Percentiles rank a stretch among this genome's conserved stretches.
These are phyloP conservation scores for Monilinia fructigena DNA, from an alignment of 2,329 filamentous ascomycete genomes.

Conservation along the genomic window DNA sequence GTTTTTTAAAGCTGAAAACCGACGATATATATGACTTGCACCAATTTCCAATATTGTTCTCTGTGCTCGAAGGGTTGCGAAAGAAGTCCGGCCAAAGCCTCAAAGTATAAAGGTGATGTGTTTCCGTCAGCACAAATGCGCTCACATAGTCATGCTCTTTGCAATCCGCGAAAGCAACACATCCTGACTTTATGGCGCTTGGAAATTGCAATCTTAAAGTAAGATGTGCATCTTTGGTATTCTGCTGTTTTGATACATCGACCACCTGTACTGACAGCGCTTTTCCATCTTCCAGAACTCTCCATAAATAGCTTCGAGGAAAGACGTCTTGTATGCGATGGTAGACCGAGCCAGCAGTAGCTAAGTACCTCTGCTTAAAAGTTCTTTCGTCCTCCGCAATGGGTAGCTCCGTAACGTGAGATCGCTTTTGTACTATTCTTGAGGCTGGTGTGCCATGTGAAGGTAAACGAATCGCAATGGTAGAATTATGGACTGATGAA, in stretches of 20 bases:
- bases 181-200: conserved; percentile 69
- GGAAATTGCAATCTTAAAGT: conserved; percentile 77
- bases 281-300: conserved; percentile 76
- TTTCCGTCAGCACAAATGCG: conserved; percentile 75
- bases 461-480: conserved; percentile 69
- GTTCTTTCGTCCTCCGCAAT: conserved; percentile 66
- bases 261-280: conserved; percentile 79
- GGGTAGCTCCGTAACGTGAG: conserved; percentile 41
- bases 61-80: conserved; percentile 64
- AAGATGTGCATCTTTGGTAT: conserved; percentile 67
- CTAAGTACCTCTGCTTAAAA: conserved; percentile 72
- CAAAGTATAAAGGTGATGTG: conserved; percentile 80
- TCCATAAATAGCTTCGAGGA: conserved; percentile 88
- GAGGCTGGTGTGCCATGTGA: conserved; percentile 45
- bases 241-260: conserved; percentile 71
- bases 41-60: conserved; percentile 71
- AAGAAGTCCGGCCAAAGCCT: conserved; percentile 83
- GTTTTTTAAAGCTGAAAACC: conserved; percentile 73
- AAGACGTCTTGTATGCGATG: conserved; percentile 73
- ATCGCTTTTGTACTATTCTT: conserved; percentile 45
- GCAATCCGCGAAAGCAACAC: conserved; percentile 79
- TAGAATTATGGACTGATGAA: conserved; percentile 64
- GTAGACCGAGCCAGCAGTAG: conserved; percentile 77
- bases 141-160: conserved; percentile 74
- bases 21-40: conserved; percentile 73